phyloP scores from a whole-genome alignment of 2,329 filamentous ascomycete species.

The Leptographium lundbergii region DNA sequence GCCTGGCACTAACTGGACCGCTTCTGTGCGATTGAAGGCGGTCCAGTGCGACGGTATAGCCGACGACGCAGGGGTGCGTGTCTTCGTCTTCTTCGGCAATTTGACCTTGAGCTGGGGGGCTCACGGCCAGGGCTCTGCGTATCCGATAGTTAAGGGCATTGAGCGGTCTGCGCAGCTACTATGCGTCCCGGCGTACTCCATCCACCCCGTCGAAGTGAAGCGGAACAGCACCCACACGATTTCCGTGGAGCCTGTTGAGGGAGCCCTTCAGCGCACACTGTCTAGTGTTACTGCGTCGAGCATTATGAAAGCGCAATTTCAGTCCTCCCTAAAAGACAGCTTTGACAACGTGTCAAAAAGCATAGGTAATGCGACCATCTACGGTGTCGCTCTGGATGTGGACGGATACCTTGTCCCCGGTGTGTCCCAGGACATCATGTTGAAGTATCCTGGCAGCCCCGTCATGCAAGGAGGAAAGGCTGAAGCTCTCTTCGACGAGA shows the following conservation, averaged over 20 bases:
- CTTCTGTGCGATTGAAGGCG: neutral
- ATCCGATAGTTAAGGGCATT: neutral
- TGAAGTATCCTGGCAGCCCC: too few species aligned
- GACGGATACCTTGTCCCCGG: too few species aligned
- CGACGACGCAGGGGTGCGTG: neutral
- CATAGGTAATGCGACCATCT: too few species aligned
- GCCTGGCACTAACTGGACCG: neutral
- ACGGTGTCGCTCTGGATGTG: too few species aligned
- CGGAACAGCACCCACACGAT: neutral
- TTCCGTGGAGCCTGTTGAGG: neutral
- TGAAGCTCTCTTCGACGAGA: too few species aligned
- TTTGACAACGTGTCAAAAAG: too few species aligned
- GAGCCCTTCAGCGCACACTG: neutral
- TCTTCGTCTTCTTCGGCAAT: neutral
- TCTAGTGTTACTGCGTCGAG: neutral
- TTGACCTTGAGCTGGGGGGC: neutral
- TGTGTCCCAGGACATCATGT: too few species aligned
- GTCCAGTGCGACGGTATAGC: neutral
- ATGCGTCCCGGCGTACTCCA: neutral
- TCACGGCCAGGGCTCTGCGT: too few species aligned
- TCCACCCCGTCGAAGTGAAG: neutral
- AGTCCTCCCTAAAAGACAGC: neutral
- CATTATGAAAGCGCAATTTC: neutral
- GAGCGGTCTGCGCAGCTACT: neutral
- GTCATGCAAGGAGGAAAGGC: too few species aligned